Conservation (phyloP, 805 yeast species). For the Starmerella stellata region DNA sequence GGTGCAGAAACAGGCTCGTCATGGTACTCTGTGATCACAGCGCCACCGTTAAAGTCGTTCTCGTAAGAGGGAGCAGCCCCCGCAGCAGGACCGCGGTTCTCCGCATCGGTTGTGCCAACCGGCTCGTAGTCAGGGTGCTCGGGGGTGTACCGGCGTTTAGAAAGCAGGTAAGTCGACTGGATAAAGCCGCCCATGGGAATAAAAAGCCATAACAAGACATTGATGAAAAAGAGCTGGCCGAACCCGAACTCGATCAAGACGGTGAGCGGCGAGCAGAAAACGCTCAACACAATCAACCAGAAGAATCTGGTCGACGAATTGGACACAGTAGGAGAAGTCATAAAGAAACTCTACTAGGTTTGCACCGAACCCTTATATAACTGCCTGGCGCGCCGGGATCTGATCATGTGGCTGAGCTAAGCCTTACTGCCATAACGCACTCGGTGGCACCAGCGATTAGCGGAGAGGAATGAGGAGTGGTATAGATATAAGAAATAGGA, state of each 20-base stretch:
- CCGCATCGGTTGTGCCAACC: background rate
- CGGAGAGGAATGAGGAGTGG: too few relatives aligned
- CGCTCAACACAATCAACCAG: slow-evolving; percentile 11
- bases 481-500: too few relatives aligned
- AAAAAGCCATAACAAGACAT: slow-evolving; percentile 1
- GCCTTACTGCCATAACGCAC: too few relatives aligned
- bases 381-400: too few relatives aligned
- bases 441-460: too few relatives aligned
- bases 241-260: slow-evolving; percentile 4
- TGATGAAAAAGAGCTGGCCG: background rate
- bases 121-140: background rate
- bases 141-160: background rate
- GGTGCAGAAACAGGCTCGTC: background rate
- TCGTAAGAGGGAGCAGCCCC: too few relatives aligned
- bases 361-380: too few relatives aligned
- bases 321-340: background rate
- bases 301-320: slow-evolving; percentile 11
- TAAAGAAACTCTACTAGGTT: too few relatives aligned
- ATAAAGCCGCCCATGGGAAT: slow-evolving; percentile 11
- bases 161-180: slow-evolving; percentile 9
- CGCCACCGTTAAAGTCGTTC: background rate
- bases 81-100: too few relatives aligned
- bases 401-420: too few relatives aligned
- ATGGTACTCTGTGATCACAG: background rate
- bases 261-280: slow-evolving; percentile 9